A percentile compares a stretch with the other conserved stretches of the same genome.
These are phyloP conservation scores for Arabidopsis arenosa DNA, from an alignment of 345 rosid genomes.

Conservation along the genomic window DNA sequence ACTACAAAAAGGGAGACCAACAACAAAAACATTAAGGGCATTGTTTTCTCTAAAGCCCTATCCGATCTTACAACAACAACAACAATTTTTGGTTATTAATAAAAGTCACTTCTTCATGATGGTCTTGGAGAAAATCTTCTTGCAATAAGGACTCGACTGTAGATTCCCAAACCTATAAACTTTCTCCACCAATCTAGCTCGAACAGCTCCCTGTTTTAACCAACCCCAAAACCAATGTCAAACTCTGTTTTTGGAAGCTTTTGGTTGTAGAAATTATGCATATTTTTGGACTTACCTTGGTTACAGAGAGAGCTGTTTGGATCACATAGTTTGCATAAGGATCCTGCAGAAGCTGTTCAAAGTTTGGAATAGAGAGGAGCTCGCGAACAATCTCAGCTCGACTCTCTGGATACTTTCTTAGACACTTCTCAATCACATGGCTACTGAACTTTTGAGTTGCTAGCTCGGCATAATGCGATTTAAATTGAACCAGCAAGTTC, in stretches of 20 bases:
- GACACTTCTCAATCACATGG: conserved; percentile 77
- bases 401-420: conserved; percentile 55
- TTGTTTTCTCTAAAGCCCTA: background rate
- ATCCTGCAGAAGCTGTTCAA: conserved; percentile 73
- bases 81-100: background rate
- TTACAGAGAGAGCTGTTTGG: conserved; percentile 64
- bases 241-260: background rate
- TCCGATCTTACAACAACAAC: background rate
- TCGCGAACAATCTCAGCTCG: conserved; percentile 61
- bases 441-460: conserved; percentile 78
- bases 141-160: conserved; percentile 70
- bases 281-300: conserved; percentile 49
- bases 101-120: conserved; percentile 55
- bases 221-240: conserved; percentile 16
- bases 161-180: conserved; percentile 52
- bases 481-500: conserved; percentile 48
- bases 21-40: conserved; percentile 24
- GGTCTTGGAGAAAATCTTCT: conserved; percentile 68
- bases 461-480: conserved; percentile 60
- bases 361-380: conserved; percentile 56
- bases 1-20: conserved; percentile 23
- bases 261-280: background rate
- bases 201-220: conserved; percentile 56
- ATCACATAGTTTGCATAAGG: conserved; percentile 82
- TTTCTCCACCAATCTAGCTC: conserved; percentile 54